These are phyloP conservation scores for Nakaseomyces sp. DNA, from an alignment of 1,139 yeast genomes.

Conservation along the genomic window DNA sequence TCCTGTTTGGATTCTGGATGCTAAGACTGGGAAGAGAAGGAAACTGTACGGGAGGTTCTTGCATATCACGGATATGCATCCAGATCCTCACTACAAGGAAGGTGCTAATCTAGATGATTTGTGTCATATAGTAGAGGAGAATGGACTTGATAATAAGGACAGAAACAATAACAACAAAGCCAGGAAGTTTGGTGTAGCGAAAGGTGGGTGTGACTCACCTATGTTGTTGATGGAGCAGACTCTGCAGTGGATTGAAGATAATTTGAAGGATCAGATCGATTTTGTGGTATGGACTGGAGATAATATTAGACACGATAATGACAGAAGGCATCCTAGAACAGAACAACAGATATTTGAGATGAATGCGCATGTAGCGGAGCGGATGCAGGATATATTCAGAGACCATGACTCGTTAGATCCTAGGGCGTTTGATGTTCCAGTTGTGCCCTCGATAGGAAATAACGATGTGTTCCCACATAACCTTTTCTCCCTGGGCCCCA, in stretches of 20 bases:
- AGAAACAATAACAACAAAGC: slow-evolving; percentile 34
- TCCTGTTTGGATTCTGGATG: neutral
- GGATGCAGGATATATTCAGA: slow-evolving; percentile 45
- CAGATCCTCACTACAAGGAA: slow-evolving; percentile 58
- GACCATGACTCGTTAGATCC: slow-evolving; percentile 39
- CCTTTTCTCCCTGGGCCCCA: slow-evolving; percentile 75
- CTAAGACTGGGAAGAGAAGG: slow-evolving; percentile 5
- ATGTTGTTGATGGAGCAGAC: slow-evolving; percentile 52
- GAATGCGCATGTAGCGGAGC: slow-evolving; percentile 52
- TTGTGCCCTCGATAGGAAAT: slow-evolving; percentile 70
- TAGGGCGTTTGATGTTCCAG: slow-evolving; percentile 37
- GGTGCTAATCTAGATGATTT: slow-evolving; percentile 43
- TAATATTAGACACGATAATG: slow-evolving; percentile 79
- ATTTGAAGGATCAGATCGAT: slow-evolving; percentile 66
- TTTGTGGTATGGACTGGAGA: slow-evolving; percentile 90
- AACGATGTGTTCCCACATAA: slow-evolving; percentile 88
- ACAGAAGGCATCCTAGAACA: slow-evolving; percentile 61
- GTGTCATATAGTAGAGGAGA: slow-evolving; percentile 48
- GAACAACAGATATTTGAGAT: slow-evolving; percentile 60
- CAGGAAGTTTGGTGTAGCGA: slow-evolving; percentile 66
- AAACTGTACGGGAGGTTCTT: slow-evolving; percentile 59
- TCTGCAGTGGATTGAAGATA: slow-evolving; percentile 53
- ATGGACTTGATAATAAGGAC: slow-evolving; percentile 15
- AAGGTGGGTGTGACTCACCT: slow-evolving; percentile 65
- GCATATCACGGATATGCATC: slow-evolving; percentile 82